These are phyloP conservation scores for Candida glaebosa DNA, from an alignment of 805 yeast species.

Conservation along the genomic window DNA sequence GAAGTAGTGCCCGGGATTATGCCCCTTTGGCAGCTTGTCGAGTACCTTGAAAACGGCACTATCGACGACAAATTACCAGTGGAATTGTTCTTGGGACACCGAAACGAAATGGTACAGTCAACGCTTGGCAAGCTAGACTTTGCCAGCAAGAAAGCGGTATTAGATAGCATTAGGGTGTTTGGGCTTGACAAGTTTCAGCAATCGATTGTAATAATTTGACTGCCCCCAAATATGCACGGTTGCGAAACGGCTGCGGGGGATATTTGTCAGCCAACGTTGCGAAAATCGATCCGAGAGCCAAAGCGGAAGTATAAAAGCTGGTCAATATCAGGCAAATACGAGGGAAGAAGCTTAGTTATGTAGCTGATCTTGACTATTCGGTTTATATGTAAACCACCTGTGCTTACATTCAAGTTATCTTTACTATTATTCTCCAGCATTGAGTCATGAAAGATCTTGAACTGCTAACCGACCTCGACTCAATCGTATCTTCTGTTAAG, in stretches of 20 bases:
- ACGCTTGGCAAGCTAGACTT: constrained; percentile 18
- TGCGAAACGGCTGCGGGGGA: background rate
- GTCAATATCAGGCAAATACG: background rate
- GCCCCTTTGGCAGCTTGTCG: constrained; percentile 45
- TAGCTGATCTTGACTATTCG: background rate
- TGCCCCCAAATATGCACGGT: background rate
- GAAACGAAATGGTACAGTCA: constrained; percentile 13
- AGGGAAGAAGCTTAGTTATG: background rate
- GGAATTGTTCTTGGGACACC: constrained; percentile 6
- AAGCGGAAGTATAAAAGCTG: background rate
- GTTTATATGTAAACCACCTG: background rate
- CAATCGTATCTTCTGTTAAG: background rate
- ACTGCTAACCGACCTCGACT: background rate
- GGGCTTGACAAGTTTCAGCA: constrained; percentile 37
- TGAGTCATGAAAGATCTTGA: constrained; percentile 1
- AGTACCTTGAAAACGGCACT: constrained; percentile 26
- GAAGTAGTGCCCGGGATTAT: constrained; percentile 48
- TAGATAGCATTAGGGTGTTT: constrained; percentile 43
- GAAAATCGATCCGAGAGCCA: background rate
- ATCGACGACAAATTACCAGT: constrained; percentile 16
- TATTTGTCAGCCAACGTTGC: background rate
- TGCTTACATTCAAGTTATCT: background rate
- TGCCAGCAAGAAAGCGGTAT: constrained; percentile 22
- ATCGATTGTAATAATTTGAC: constrained; percentile 15
- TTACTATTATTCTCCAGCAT: too few relatives aligned